Evolutionary conservation across 2,329 filamentous ascomycete species (phyloP), one percentile per base, ranked within the genome.

Genomic region (Microthyrium microscopicum): DNA sequence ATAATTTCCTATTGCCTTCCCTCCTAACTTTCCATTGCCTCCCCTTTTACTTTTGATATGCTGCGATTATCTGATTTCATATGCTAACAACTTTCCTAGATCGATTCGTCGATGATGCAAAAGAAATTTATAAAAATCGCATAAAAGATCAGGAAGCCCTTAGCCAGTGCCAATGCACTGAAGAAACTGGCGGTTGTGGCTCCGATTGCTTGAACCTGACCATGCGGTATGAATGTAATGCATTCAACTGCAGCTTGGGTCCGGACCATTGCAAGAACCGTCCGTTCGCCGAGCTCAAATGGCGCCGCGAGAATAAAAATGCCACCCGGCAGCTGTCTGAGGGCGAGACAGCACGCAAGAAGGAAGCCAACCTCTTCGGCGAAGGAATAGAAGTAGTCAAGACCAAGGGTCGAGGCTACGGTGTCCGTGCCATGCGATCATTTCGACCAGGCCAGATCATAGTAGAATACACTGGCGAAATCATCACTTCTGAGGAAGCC

Each of bases 211-310:
- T 93, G 50, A 98, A 98, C 53, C 69, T 84, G 40, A 84, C 84
- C 53, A 95, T 95, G 84, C 74, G 92, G 36, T 95, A 94, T 53
- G 89, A 98, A 58, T 98, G 89, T 52, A 83, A 95, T 52, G 70
- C 77, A 29, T 76, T 68, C 37, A 98, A 94, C 52, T 98, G 89
- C 61, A 79, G 75, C 38, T 61, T 87, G 12, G 77, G 78, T 26
- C 63, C 70, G n/a, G 66, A 72, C 15, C 50, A 64, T 31, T 98
- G 89, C 54, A 73, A 71, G 18, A 98, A 98, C 51, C 80, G 89
- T 19, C 77, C 79, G 16, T 98, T 98, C 55, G 74, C 81, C 20
- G 72, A 78, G 40, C 64, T 98, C 26, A 73, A 73, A 22, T 68
- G 73, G 39, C 75, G 89, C 33, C 73, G 71, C 28, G 28, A 31